Evolutionary conservation across 2,329 filamentous ascomycete genomes (phyloP).

Genomic region (Penicillium olsonii): DNA sequence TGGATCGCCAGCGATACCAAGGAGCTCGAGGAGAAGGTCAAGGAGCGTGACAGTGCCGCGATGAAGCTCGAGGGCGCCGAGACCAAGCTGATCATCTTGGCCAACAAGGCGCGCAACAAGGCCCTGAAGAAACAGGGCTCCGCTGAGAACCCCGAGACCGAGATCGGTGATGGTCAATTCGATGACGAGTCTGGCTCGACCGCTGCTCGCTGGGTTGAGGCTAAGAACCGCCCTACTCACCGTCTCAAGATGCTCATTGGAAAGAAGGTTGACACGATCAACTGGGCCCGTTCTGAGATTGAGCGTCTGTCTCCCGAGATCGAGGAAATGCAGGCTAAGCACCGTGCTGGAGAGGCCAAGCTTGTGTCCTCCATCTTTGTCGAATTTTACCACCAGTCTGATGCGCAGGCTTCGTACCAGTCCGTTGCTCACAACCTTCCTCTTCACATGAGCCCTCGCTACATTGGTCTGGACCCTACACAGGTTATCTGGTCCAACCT

Average conservation of each 20-base stretch:
- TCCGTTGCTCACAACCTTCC: conserved; percentile 83
- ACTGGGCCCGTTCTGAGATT: conserved; percentile 80
- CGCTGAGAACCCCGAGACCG: conserved; percentile 36
- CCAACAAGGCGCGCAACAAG: conserved; percentile 72
- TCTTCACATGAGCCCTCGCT: conserved; percentile 81
- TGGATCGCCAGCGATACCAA: conserved; percentile 81
- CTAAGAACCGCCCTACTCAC: conserved; percentile 75
- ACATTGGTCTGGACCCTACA: conserved; percentile 78
- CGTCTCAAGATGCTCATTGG: conserved; percentile 71
- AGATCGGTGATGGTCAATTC: conserved; percentile 52
- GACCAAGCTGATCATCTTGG: conserved; percentile 77
- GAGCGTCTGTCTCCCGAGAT: conserved; percentile 73
- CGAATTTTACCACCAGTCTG: conserved; percentile 79
- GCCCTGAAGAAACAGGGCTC: conserved; percentile 60
- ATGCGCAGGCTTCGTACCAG: conserved; percentile 85
- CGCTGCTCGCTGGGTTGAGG: conserved; percentile 72
- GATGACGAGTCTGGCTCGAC: conserved; percentile 70
- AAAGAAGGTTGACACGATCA: conserved; percentile 91
- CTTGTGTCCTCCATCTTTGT: conserved; percentile 81
- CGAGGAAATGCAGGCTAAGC: conserved; percentile 66
- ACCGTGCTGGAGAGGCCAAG: conserved; percentile 65
- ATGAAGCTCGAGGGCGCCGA: conserved; percentile 84
- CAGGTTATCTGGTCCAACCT: conserved; percentile 86
- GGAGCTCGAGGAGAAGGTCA: conserved; percentile 76
- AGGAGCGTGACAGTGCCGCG: conserved; percentile 77